A percentile compares a stretch with the other conserved stretches of the same genome.
Conservation (phyloP, 345 rosid species). For the Erucastrum elatum region DNA sequence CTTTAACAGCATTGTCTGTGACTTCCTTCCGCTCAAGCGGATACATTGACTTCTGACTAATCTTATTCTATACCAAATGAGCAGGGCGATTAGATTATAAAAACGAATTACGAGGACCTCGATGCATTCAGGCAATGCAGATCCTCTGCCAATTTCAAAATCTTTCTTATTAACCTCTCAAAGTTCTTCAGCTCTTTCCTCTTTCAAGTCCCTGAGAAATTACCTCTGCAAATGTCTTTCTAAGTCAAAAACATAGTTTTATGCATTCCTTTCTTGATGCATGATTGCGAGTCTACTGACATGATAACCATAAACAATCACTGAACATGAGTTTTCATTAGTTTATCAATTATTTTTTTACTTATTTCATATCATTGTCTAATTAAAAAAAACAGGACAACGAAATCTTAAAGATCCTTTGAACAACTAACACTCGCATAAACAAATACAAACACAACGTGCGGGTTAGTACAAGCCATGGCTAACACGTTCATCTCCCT, state of each 20-base stretch:
- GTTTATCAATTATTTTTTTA: not conserved
- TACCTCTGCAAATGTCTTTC: no score
- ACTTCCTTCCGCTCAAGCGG: not conserved
- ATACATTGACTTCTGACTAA: not conserved
- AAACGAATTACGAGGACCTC: no score
- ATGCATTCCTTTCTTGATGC: no score
- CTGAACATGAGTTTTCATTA: not conserved
- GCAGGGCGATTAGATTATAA: not conserved
- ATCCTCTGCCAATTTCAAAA: no score
- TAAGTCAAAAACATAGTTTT: no score
- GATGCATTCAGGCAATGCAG: no score
- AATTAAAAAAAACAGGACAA: not conserved
- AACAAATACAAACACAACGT: conserved; percentile 14
- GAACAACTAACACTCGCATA: conserved; percentile 11
- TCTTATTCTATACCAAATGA: not conserved
- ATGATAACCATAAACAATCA: conserved; percentile 14
- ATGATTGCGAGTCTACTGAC: not conserved
- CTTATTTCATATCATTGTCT: conserved; percentile 5
- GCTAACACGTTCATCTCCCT: conserved; percentile 33
- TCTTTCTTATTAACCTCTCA: no score
- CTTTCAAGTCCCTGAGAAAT: no score
- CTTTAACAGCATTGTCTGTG: not conserved
- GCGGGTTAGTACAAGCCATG: conserved; percentile 34
- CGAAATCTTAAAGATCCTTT: conserved; percentile 10
- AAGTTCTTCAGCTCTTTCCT: no score